phyloP scores from a whole-genome alignment of 1,139 yeast species.

The Yamadazyma membranifaciens region DNA sequence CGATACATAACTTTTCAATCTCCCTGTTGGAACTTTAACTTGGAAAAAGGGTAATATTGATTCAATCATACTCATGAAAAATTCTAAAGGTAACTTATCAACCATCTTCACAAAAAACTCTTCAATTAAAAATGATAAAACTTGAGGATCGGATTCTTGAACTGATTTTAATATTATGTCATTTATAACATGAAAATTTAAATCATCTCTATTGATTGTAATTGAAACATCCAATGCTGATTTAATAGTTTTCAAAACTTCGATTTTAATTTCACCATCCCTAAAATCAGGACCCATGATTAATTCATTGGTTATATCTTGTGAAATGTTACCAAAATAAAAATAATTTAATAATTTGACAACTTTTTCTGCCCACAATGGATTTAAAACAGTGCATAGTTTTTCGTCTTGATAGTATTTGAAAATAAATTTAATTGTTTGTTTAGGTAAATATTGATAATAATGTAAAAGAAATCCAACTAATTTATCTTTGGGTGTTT shows the following conservation, averaged over 20 bases:
- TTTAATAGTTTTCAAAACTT: slow-evolving; percentile 42
- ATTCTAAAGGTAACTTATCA: slow-evolving; percentile 20
- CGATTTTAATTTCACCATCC: slow-evolving; percentile 31
- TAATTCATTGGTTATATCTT: neutral
- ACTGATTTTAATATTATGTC: slow-evolving; percentile 30
- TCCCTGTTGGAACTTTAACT: slow-evolving; percentile 10
- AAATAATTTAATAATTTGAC: slow-evolving; percentile 45
- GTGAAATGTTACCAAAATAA: slow-evolving; percentile 25
- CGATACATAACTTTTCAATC: slow-evolving; percentile 23
- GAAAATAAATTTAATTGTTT: slow-evolving; percentile 40
- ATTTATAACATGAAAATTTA: slow-evolving; percentile 28
- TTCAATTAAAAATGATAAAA: slow-evolving; percentile 32
- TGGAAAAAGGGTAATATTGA: slow-evolving; percentile 17
- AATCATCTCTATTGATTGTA: slow-evolving; percentile 21
- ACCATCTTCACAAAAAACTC: slow-evolving; percentile 30
- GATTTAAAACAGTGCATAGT: slow-evolving; percentile 52
- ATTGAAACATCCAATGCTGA: slow-evolving; percentile 41
- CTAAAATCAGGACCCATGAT: neutral
- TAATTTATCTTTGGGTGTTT: slow-evolving; percentile 46
- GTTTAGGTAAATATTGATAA: slow-evolving; percentile 34
- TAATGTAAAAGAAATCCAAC: slow-evolving; percentile 43
- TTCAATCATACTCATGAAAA: slow-evolving; percentile 24
- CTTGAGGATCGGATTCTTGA: slow-evolving; percentile 27
- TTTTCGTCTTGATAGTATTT: slow-evolving; percentile 48
- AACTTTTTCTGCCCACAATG: slow-evolving; percentile 53